A percentile compares a stretch with the other conserved stretches of the same genome.
These are phyloP conservation scores for Apiotrichum laibachii DNA, from an alignment of 1,284 basidiomycete species.

Conservation along the genomic window DNA sequence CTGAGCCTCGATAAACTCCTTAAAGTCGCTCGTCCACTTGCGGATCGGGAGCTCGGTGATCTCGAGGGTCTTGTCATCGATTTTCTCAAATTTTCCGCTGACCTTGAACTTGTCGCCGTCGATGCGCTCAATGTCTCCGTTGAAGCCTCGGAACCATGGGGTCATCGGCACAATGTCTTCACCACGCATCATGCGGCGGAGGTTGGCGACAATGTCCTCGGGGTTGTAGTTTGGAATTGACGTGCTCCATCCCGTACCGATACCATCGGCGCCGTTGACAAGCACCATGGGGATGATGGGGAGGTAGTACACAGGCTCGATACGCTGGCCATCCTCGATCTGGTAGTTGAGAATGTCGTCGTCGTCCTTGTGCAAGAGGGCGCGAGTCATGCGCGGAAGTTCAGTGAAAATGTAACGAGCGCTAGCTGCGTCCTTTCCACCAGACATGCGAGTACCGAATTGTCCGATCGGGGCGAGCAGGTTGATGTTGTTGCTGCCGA, in stretches of 20 bases:
- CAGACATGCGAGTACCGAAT: conserved; percentile 84
- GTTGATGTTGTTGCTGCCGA: conserved; percentile 96
- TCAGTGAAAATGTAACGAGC: conserved; percentile 96
- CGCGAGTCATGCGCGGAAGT: conserved; percentile 71
- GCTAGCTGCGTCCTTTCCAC: conserved; percentile 93
- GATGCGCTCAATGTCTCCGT: conserved; percentile 76
- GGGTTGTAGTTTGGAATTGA: conserved; percentile 93
- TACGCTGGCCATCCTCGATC: conserved; percentile 79
- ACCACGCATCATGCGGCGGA: conserved; percentile 80
- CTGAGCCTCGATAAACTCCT: conserved; percentile 78
- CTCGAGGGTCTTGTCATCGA: conserved; percentile 84
- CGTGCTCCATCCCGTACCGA: conserved; percentile 98
- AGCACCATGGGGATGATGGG: conserved; percentile 86
- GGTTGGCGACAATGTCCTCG: conserved; percentile 79
- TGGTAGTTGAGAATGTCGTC: conserved; percentile 80
- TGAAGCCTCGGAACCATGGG: conserved; percentile 96
- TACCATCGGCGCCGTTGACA: conserved; percentile 94
- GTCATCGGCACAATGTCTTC: conserved; percentile 82
- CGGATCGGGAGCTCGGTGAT: conserved; percentile 95
- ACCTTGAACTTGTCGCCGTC: conserved; percentile 86
- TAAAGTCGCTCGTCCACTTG: conserved; percentile 91
- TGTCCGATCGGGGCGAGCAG: conserved; percentile 87
- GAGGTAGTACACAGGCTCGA: conserved; percentile 96
- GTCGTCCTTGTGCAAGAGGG: conserved; percentile 78
- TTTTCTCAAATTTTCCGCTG: conserved; percentile 69